These are phyloP conservation scores for Salix udensis DNA, from an alignment of 345 rosid genomes.

Conservation along the genomic window DNA sequence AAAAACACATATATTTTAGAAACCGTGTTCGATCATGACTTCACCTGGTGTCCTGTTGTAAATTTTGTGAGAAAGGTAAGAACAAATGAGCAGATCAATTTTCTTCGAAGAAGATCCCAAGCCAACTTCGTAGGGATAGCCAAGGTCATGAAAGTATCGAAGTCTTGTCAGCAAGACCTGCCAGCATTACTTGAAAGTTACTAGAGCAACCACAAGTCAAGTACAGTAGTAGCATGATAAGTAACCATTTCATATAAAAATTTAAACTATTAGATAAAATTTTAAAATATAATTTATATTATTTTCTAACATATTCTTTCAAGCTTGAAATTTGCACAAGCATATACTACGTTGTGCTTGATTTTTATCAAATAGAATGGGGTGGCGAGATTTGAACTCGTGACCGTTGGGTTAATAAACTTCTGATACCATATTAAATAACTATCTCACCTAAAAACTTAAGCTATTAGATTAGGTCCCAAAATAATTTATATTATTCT, in stretches of 20 bases:
- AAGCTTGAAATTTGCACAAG: too few relatives aligned
- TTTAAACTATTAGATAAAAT: rapidly evolving
- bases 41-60: slow-evolving; percentile 42
- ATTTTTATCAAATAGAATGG: too few relatives aligned
- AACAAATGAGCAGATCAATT: slow-evolving; percentile 40
- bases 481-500: too few relatives aligned
- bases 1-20: not conserved
- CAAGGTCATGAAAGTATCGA: slow-evolving; percentile 44
- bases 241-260: rapidly evolving
- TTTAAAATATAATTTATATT: too few relatives aligned
- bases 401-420: rapidly evolving
- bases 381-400: too few relatives aligned
- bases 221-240: not conserved
- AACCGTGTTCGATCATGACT: not conserved
- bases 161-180: slow-evolving; percentile 52
- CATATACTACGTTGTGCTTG: too few relatives aligned
- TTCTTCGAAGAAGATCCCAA: slow-evolving; percentile 29
- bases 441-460: too few relatives aligned
- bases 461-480: rapidly evolving
- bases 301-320: too few relatives aligned
- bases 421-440: rapidly evolving
- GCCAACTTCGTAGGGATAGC: slow-evolving; percentile 44
- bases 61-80: slow-evolving; percentile 34
- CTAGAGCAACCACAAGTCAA: not conserved
- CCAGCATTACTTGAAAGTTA: not conserved